phyloP scores from a whole-genome alignment of 2,329 filamentous ascomycete species.

The Colletotrichum limetticola region DNA sequence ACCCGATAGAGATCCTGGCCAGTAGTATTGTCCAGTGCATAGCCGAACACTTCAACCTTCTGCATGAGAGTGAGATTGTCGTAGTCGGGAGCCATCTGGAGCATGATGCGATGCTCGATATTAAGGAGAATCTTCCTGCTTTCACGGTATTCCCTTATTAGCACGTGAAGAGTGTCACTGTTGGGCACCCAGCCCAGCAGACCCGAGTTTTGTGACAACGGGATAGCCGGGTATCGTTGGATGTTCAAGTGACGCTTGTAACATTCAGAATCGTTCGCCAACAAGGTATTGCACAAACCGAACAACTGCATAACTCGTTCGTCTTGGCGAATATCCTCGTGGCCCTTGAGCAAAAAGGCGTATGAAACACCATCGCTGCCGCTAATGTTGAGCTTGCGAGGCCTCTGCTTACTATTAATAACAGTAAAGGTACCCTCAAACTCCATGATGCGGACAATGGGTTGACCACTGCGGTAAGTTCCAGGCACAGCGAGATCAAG shows the following conservation, averaged over 20 bases:
- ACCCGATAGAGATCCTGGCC: constrained; percentile 98
- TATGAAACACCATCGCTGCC: constrained; percentile 91
- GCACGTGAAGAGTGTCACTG: constrained; percentile 94
- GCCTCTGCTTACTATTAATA: constrained; percentile 96
- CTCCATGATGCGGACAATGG: constrained; percentile 85
- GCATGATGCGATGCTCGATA: constrained; percentile 99
- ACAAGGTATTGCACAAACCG: constrained; percentile 93
- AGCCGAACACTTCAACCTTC: constrained; percentile 99
- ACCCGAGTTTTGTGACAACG: constrained; percentile 94
- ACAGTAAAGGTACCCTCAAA: constrained; percentile 93
- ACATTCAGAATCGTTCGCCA: constrained; percentile 92
- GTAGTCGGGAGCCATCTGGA: constrained; percentile 99
- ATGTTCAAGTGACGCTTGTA: constrained; percentile 98
- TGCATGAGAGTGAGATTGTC: constrained; percentile 99
- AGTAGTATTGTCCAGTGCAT: constrained; percentile 98
- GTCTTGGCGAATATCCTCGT: constrained; percentile 98
- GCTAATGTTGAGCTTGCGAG: constrained; percentile 86
- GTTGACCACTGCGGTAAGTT: constrained; percentile 83
- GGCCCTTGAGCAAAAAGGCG: constrained; percentile 94
- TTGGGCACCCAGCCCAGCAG: constrained; percentile 97
- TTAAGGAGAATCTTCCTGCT: constrained; percentile 97
- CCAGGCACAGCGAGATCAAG: constrained; percentile 96
- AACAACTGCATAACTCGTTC: constrained; percentile 99
- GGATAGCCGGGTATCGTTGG: constrained; percentile 95
- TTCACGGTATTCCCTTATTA: constrained; percentile 97